These are phyloP conservation scores for Xylaria sp. DNA, from an alignment of 495 filamentous ascomycete species.

Conservation along the genomic window DNA sequence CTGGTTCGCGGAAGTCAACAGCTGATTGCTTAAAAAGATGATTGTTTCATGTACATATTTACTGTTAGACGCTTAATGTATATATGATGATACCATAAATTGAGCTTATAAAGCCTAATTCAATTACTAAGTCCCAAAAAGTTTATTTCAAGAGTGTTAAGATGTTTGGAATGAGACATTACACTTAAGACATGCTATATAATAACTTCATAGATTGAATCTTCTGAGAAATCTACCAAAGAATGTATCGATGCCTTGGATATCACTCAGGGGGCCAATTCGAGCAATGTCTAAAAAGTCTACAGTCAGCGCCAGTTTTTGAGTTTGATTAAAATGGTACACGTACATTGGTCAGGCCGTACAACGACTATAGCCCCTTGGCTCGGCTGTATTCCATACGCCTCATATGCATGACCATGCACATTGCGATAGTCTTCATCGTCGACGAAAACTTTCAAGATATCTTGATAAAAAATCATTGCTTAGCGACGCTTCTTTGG, in stretches of 20 bases:
- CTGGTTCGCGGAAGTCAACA: constrained; percentile 91
- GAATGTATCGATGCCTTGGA: constrained; percentile 30
- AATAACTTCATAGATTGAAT: not conserved
- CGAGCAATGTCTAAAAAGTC: constrained; percentile 38
- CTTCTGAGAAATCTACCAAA: constrained; percentile 35
- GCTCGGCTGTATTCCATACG: constrained; percentile 61
- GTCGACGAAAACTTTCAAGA: constrained; percentile 70
- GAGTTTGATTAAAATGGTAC: not conserved
- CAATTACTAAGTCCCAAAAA: not conserved
- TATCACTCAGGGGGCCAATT: constrained; percentile 31
- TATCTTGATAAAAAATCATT: constrained; percentile 46
- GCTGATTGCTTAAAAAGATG: constrained; percentile 28
- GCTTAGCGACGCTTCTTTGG: not conserved
- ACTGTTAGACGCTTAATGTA: not conserved
- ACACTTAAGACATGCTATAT: not conserved
- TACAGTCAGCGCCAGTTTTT: constrained; percentile 21
- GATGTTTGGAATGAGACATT: constrained; percentile 23
- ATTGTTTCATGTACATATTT: not conserved
- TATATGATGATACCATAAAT: constrained; percentile 11
- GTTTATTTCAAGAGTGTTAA: not conserved
- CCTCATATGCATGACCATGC: constrained; percentile 68
- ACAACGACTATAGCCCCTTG: constrained; percentile 66
- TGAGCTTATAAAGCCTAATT: not conserved
- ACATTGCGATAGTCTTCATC: constrained; percentile 72
- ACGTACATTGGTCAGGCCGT: constrained; percentile 73